phyloP scores from a whole-genome alignment of 148 eudicot species.

The Fagopyrum esculentum region DNA sequence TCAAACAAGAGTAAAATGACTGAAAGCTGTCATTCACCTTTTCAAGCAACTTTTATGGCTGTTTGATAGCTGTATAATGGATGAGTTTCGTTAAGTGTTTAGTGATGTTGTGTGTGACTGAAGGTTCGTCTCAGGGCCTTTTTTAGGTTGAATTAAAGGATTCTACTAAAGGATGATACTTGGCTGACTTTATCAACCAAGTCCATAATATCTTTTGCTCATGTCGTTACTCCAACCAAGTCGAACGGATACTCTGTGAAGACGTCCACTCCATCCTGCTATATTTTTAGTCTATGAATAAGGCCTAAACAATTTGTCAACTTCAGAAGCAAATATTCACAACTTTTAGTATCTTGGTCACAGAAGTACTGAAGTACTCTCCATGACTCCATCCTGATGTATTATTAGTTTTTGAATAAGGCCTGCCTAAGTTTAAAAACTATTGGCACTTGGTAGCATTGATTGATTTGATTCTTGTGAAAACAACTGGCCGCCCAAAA shows the following conservation, averaged over 20 bases:
- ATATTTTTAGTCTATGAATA: not conserved
- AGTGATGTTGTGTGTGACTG: not conserved
- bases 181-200: not conserved
- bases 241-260: not conserved
- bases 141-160: not conserved
- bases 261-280: not conserved
- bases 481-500: not conserved
- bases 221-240: not conserved
- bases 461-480: not conserved
- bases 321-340: not conserved
- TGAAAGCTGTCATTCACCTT: not conserved
- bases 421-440: not conserved
- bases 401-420: not conserved
- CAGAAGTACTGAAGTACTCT: not conserved
- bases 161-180: not conserved
- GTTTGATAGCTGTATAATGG: not conserved
- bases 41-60: not conserved
- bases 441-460: not conserved
- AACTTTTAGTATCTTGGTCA: not conserved
- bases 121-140: not conserved
- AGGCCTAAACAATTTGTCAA: not conserved
- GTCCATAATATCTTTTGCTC: not conserved
- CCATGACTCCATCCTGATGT: no score
- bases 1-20: not conserved
- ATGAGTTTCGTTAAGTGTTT: not conserved